Conservation (phyloP, 2,329 filamentous ascomycete species). For the Tolypocladium album region DNA sequence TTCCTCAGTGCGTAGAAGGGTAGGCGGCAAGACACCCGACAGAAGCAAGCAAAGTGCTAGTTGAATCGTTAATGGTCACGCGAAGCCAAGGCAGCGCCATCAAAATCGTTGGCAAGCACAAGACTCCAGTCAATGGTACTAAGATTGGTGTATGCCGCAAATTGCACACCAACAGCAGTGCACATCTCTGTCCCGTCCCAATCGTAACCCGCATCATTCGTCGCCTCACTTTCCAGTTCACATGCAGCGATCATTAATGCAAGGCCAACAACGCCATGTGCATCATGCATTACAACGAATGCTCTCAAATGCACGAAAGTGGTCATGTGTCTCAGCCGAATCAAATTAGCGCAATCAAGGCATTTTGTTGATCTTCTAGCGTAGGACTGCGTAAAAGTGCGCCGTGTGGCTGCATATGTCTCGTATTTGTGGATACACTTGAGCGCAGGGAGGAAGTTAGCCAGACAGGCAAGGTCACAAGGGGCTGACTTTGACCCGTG, state of each 20-base stretch:
- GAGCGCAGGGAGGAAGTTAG: not conserved
- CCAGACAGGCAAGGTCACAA: not conserved
- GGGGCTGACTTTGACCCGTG: not conserved
- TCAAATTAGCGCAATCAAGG: not conserved
- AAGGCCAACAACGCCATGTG: not conserved
- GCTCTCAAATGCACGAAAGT: not conserved
- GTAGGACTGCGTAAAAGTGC: not conserved
- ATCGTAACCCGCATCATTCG: not conserved
- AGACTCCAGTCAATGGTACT: too few species aligned
- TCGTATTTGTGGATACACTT: not conserved
- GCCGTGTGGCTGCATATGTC: not conserved
- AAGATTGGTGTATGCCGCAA: too few species aligned
- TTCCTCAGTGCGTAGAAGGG: too few species aligned
- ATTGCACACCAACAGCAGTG: too few species aligned
- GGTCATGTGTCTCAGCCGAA: not conserved
- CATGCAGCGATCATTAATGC: not conserved
- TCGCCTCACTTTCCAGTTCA: not conserved
- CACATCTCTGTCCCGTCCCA: too few species aligned
- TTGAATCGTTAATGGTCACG: not conserved
- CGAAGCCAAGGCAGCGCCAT: too few species aligned
- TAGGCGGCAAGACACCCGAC: not conserved
- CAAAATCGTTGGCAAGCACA: too few species aligned
- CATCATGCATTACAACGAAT: not conserved
- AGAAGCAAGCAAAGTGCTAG: not conserved
- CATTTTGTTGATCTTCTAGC: not conserved